Percentiles rank a stretch among this genome's conserved stretches.
Evolutionary conservation across 257 asterid genomes (phyloP).

Genomic region (Penstemon eatonii): DNA sequence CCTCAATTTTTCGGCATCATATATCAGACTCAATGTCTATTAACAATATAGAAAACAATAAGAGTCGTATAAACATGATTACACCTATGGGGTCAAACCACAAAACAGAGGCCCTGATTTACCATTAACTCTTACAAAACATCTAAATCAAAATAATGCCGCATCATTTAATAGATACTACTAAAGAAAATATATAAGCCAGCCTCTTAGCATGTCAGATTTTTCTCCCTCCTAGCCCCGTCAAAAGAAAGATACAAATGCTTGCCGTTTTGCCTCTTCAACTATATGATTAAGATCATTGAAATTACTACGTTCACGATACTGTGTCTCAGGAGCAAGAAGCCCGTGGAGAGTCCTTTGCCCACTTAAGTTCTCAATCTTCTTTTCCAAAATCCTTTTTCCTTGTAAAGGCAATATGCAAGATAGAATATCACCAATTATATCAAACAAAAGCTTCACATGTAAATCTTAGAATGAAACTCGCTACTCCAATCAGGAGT

Average conservation of each 20-base stretch:
- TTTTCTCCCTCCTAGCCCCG: too few relatives aligned
- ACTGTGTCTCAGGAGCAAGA: slow-evolving; percentile 48
- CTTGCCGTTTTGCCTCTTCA: slow-evolving; percentile 63
- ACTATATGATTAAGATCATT: slow-evolving; percentile 66
- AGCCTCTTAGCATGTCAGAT: slow-evolving; percentile 43
- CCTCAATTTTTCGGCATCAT: slow-evolving; percentile 10
- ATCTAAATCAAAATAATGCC: slow-evolving; percentile 13
- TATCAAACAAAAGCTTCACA: neutral
- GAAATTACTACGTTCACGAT: slow-evolving; percentile 36
- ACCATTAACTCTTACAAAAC: slow-evolving; percentile 15
- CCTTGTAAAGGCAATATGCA: slow-evolving; percentile 65
- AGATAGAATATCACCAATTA: neutral
- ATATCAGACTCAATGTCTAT: neutral
- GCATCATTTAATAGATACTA: slow-evolving; percentile 15
- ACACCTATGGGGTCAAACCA: slow-evolving; percentile 4
- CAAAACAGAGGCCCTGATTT: neutral
- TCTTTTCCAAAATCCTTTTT: slow-evolving; percentile 73
- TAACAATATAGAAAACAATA: slow-evolving; percentile 12
- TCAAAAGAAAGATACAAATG: slow-evolving; percentile 8
- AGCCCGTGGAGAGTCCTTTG: slow-evolving; percentile 72
- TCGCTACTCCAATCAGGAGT: too few relatives aligned
- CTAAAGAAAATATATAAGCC: slow-evolving; percentile 27
- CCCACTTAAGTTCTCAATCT: slow-evolving; percentile 69
- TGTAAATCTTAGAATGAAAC: too few relatives aligned
- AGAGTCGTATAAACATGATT: neutral